Percentiles rank a stretch among this genome's conserved stretches.
Conservation (phyloP, 78 protist species). For the Pigoraptor vietnamica region DNA sequence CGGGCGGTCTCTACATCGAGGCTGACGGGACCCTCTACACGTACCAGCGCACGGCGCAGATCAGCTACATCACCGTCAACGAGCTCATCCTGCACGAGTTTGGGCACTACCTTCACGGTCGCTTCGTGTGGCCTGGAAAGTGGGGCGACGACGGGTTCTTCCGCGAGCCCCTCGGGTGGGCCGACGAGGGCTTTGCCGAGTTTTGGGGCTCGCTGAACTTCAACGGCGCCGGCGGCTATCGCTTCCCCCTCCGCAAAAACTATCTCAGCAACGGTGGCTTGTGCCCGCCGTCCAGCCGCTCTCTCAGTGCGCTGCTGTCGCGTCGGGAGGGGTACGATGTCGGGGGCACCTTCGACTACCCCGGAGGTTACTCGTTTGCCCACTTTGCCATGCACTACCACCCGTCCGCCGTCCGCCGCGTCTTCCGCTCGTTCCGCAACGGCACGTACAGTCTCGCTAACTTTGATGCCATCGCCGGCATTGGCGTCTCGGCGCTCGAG, state of each 20-base stretch:
- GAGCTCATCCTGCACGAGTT: neutral
- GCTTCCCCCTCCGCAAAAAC: neutral
- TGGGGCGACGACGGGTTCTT: neutral
- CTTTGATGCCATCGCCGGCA: neutral
- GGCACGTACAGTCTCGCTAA: neutral
- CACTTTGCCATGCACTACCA: neutral
- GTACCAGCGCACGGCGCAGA: neutral
- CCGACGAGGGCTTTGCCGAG: neutral
- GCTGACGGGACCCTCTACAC: neutral
- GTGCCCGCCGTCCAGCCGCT: neutral
- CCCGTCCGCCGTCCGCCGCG: neutral
- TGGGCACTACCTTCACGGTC: neutral
- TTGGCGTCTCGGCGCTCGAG: neutral
- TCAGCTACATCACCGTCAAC: neutral
- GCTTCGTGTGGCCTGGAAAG: neutral
- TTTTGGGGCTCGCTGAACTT: neutral
- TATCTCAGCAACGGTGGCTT: neutral
- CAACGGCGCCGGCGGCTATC: neutral
- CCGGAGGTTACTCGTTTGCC: neutral
- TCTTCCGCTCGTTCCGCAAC: neutral
- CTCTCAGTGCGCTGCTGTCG: neutral
- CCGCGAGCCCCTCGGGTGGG: neutral
- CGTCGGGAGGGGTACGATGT: neutral
- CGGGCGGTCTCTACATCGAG: neutral
- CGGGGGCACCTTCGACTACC: neutral